Conservation (phyloP, 805 yeast genomes). For the Lipomyces yamadae region DNA sequence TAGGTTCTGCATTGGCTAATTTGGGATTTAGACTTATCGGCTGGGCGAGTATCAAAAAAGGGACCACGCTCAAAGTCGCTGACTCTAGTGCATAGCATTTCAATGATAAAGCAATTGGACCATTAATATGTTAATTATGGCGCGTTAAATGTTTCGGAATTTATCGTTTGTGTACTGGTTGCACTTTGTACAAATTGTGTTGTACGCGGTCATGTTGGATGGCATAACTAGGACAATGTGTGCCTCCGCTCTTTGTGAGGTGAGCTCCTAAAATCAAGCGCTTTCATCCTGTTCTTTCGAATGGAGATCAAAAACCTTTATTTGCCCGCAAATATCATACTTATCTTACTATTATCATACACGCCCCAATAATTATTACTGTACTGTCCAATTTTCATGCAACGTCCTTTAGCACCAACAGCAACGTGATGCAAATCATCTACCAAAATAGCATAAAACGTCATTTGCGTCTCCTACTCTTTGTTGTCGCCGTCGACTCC, state of each 20-base stretch:
- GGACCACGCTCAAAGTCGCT: slow-evolving; percentile 35
- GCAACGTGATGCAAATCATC: too few species aligned
- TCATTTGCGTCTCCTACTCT: not conserved
- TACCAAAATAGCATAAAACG: not conserved
- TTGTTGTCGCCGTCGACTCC: not conserved
- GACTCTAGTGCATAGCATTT: slow-evolving; percentile 2
- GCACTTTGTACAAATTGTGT: not conserved
- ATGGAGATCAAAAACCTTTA: not conserved
- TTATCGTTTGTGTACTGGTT: not conserved
- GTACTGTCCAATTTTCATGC: too few species aligned
- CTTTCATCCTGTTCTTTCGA: not conserved
- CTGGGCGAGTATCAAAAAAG: slow-evolving; percentile 73
- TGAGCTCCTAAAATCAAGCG: not conserved
- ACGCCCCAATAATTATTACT: too few species aligned
- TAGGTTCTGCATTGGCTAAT: not conserved
- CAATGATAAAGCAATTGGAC: not conserved
- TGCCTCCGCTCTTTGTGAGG: too few species aligned
- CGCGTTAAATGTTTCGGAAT: not conserved
- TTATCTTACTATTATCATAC: too few species aligned
- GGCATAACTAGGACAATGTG: not conserved
- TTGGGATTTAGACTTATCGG: slow-evolving; percentile 66
- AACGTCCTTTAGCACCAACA: too few species aligned
- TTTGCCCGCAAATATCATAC: not conserved
- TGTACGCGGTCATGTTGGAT: not conserved
- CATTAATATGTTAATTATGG: not conserved